These are phyloP conservation scores for Clonostachys sp. DNA, from an alignment of 2,329 filamentous ascomycete genomes.

Conservation along the genomic window DNA sequence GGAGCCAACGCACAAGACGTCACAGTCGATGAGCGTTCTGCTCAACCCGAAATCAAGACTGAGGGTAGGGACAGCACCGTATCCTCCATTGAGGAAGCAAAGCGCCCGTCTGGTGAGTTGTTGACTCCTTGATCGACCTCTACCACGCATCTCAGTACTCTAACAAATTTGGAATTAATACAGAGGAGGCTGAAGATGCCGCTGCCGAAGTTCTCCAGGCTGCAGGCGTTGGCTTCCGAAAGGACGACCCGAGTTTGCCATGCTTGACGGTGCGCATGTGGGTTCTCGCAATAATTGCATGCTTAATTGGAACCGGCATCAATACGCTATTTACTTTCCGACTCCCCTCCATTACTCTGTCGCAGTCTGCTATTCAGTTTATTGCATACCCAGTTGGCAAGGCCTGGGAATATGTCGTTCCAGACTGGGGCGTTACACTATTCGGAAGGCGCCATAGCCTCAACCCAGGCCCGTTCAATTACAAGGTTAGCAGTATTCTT, in stretches of 20 bases:
- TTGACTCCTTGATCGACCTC: too few species aligned
- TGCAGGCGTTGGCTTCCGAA: slow-evolving; percentile 5
- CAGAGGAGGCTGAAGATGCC: too few species aligned
- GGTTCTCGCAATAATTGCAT: slow-evolving; percentile 30
- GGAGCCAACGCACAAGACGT: too few species aligned
- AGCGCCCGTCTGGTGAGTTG: too few species aligned
- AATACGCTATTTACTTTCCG: slow-evolving; percentile 54
- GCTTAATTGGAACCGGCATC: slow-evolving; percentile 37
- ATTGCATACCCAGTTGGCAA: slow-evolving; percentile 40
- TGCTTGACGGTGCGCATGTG: slow-evolving; percentile 47
- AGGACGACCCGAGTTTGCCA: slow-evolving; percentile 42
- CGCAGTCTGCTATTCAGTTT: slow-evolving; percentile 48
- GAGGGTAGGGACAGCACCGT: too few species aligned
- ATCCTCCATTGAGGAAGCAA: too few species aligned
- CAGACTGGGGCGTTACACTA: slow-evolving; percentile 22
- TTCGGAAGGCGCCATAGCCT: slow-evolving; percentile 34
- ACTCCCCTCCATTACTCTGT: slow-evolving; percentile 42
- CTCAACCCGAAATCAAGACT: too few species aligned
- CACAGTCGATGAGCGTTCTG: too few species aligned
- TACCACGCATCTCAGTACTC: too few species aligned
- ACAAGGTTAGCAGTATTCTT: too few species aligned
- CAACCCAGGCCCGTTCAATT: slow-evolving; percentile 50
- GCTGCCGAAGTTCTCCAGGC: too few species aligned
- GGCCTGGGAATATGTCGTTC: slow-evolving; percentile 22
- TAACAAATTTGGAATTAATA: too few species aligned